phyloP scores from a whole-genome alignment of 345 rosid genomes.

The Murraya paniculata region DNA sequence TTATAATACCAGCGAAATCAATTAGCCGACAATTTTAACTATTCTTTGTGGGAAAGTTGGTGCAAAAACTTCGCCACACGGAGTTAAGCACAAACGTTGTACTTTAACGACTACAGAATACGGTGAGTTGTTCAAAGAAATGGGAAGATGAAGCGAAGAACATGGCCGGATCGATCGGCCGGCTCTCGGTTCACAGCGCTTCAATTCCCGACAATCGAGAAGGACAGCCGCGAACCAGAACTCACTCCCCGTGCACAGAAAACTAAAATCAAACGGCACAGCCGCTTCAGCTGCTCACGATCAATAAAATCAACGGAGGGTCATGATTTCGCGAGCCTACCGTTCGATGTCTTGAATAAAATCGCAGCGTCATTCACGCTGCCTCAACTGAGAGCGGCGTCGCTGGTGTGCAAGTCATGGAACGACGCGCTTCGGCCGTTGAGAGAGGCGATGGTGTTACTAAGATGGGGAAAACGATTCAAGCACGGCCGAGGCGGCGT shows the following conservation, averaged over 20 bases:
- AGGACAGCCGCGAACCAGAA: background rate
- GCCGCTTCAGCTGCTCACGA: background rate
- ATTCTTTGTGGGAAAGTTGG: background rate
- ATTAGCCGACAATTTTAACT: too few relatives aligned
- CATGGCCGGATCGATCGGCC: conserved; percentile 52
- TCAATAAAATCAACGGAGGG: conserved; percentile 16
- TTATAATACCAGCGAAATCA: too few relatives aligned
- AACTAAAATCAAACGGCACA: background rate
- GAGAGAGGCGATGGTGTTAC: conserved; percentile 78
- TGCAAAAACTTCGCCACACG: background rate
- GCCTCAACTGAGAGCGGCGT: conserved; percentile 62
- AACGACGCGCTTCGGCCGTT: conserved; percentile 74
- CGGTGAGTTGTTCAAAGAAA: background rate
- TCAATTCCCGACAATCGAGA: conserved; percentile 21
- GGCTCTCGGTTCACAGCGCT: conserved; percentile 37
- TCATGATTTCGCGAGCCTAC: conserved; percentile 66
- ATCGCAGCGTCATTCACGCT: conserved; percentile 68
- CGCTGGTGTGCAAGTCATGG: conserved; percentile 83
- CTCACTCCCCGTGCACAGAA: background rate
- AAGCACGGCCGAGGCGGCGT: conserved; percentile 88
- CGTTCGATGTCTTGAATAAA: conserved; percentile 58
- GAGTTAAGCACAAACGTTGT: background rate
- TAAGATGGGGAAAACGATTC: conserved; percentile 75
- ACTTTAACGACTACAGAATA: background rate
- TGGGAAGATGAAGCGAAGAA: conserved; percentile 40